Percentiles rank a stretch among this genome's conserved stretches.
phyloP scores from a whole-genome alignment of 1,284 basidiomycete genomes.

The Cutaneotrichosporon sp. region DNA sequence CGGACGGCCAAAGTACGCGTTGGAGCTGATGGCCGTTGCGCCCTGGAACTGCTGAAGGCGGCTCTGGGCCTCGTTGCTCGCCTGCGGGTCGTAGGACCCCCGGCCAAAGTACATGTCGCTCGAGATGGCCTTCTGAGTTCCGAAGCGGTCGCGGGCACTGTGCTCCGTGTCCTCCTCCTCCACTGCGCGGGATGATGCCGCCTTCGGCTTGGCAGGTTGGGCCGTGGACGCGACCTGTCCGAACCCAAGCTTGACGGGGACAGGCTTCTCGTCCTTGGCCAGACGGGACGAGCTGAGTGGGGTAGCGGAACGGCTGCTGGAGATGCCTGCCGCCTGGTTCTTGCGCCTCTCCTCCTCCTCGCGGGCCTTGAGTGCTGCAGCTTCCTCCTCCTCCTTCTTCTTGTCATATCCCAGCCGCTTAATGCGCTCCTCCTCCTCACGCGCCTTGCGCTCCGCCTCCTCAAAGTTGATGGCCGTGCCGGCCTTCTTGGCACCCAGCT shows the following conservation, averaged over 20 bases:
- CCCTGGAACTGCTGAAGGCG: constrained; percentile 83
- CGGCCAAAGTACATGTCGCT: constrained; percentile 97
- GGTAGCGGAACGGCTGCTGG: constrained; percentile 14
- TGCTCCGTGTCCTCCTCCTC: constrained; percentile 62
- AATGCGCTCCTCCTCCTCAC: constrained; percentile 75
- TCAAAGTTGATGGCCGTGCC: constrained; percentile 78
- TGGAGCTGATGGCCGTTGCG: constrained; percentile 89
- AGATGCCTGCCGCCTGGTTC: constrained; percentile 50
- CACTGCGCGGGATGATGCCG: constrained; percentile 12
- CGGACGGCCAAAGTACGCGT: constrained; percentile 88
- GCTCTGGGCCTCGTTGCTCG: constrained; percentile 69
- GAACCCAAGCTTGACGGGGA: constrained; percentile 64
- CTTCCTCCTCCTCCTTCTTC: constrained; percentile 64
- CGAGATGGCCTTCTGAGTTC: constrained; percentile 84
- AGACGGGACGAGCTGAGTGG: constrained; percentile 19
- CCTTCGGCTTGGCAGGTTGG: constrained; percentile 48
- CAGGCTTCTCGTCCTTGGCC: constrained; percentile 36
- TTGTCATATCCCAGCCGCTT: constrained; percentile 85
- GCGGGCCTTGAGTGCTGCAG: constrained; percentile 45
- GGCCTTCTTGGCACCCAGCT: constrained; percentile 75
- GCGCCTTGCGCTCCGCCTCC: constrained; percentile 78
- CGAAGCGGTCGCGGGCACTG: constrained; percentile 85
- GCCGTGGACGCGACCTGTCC: constrained; percentile 57
- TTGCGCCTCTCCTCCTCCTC: constrained; percentile 56
- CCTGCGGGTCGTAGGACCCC: constrained; percentile 74